Evolutionary conservation across 345 rosid genomes (phyloP), one percentile per base, ranked within the genome.

Genomic region (Populus pruinosa): DNA sequence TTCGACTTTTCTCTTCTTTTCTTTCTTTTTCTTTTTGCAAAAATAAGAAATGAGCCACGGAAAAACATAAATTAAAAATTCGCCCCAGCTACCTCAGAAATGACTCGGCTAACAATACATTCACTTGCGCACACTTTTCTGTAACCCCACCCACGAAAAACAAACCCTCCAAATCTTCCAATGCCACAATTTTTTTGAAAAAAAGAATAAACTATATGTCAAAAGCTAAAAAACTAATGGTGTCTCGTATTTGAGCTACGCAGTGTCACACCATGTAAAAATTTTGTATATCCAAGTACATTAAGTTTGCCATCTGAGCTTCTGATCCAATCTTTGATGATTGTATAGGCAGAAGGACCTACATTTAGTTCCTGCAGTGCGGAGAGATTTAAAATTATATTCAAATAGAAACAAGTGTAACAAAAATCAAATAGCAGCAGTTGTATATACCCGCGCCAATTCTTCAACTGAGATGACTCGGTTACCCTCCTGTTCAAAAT

Each of bases 401-500:
- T 68, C 44, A 59, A 62, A 36, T 33, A 44, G 38, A 20, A 73
- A 53, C 2, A 5, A 4, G 11, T 8, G 23, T 0, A 70, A 20
- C 21, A 3, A 23, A 71, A 75, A 53, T 11, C 12, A 20, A 47
- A 27, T 63, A 29, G 44, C 25, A 67, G 72, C 55, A 70, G 61
- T n/a, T 10, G 56, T 39, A 62, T 83, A 16, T 86, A 96, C 99
- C 88, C 82, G 84, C 1, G 92, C 94, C 72, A 96, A 81, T 86
- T 93, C 99, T 70, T 89, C 93, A 6, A 90, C 82, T 0, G 97
- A 89, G 83, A 93, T 89, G 74, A 78, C 81, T 41, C 91, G 89
- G 85, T 96, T 96, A 80, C 99, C 97, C 80, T 96, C 97, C 8
- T 66, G 83, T 62, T 96, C 99, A 59, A 93, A 96, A 86, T 88